A percentile compares a stretch with the other conserved stretches of the same genome.
These are phyloP conservation scores for Puccinia sorghi DNA, from an alignment of 1,284 basidiomycete genomes.

Conservation along the genomic window DNA sequence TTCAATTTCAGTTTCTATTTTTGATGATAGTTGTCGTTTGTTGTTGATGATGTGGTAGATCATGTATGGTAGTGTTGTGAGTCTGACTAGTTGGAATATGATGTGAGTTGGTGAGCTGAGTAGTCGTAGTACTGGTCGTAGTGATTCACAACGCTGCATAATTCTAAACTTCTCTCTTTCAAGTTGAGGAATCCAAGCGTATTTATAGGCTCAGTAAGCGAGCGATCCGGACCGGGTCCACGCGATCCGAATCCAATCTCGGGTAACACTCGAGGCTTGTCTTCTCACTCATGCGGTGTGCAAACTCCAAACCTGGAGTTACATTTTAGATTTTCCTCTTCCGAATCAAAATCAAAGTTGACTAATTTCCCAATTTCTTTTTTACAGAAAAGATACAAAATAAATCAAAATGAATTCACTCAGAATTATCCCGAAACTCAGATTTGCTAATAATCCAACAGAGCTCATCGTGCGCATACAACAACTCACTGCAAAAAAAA, in stretches of 20 bases:
- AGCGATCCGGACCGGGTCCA: too few relatives aligned
- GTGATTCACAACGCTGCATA: not conserved
- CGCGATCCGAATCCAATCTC: too few relatives aligned
- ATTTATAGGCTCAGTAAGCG: too few relatives aligned
- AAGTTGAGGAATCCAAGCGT: too few relatives aligned
- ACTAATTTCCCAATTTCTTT: too few relatives aligned
- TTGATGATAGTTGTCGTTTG: not conserved
- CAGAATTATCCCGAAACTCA: constrained; percentile 6
- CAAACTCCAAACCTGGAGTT: too few relatives aligned
- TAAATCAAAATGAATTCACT: not conserved
- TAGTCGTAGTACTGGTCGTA: constrained; percentile 13
- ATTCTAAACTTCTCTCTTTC: not conserved
- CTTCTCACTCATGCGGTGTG: too few relatives aligned
- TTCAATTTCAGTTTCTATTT: not conserved
- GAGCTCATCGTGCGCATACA: constrained; percentile 50
- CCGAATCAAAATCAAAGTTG: too few relatives aligned
- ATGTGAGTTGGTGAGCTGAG: constrained; percentile 39
- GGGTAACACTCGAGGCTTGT: too few relatives aligned
- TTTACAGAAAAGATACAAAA: too few relatives aligned
- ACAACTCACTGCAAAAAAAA: not conserved
- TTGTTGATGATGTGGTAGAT: constrained; percentile 30
- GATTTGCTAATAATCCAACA: constrained; percentile 52
- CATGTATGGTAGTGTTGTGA: constrained; percentile 45
- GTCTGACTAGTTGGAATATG: constrained; percentile 43
- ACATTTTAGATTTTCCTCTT: too few relatives aligned